These are phyloP conservation scores for Suillus cothurnatus DNA, from an alignment of 768 basidiomycete genomes.

Conservation along the genomic window DNA sequence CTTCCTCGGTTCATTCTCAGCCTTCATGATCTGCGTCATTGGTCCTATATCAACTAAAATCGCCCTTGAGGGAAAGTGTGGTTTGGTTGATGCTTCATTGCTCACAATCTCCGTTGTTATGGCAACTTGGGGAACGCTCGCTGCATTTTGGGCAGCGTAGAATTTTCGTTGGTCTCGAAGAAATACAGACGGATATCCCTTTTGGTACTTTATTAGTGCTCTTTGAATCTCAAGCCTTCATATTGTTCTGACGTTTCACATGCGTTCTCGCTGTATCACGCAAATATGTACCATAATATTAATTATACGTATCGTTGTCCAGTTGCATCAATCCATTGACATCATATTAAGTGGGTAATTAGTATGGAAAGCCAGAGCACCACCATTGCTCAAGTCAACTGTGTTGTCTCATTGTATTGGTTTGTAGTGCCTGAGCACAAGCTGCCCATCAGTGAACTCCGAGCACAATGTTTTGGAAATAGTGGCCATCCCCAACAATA, in stretches of 20 bases:
- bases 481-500: too few relatives aligned
- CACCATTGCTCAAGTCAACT: too few relatives aligned
- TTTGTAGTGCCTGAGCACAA: too few relatives aligned
- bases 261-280: background rate
- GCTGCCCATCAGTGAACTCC: too few relatives aligned
- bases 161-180: background rate
- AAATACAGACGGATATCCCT: background rate
- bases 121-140: constrained; percentile 78
- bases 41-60: constrained; percentile 77
- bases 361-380: too few relatives aligned
- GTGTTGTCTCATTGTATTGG: too few relatives aligned
- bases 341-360: background rate
- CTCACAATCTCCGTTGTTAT: constrained; percentile 57
- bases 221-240: background rate
- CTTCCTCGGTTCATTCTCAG: constrained; percentile 88
- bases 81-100: constrained; percentile 54
- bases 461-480: too few relatives aligned
- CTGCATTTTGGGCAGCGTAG: constrained; percentile 53
- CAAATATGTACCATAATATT: too few relatives aligned
- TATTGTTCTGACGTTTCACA: background rate
- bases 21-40: constrained; percentile 74
- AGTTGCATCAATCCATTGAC: background rate
- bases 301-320: background rate
- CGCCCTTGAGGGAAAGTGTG: constrained; percentile 51
- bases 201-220: too few relatives aligned